phyloP scores from a whole-genome alignment of 192 early-diverging fungal species.

The Geosiphon pyriformis region DNA sequence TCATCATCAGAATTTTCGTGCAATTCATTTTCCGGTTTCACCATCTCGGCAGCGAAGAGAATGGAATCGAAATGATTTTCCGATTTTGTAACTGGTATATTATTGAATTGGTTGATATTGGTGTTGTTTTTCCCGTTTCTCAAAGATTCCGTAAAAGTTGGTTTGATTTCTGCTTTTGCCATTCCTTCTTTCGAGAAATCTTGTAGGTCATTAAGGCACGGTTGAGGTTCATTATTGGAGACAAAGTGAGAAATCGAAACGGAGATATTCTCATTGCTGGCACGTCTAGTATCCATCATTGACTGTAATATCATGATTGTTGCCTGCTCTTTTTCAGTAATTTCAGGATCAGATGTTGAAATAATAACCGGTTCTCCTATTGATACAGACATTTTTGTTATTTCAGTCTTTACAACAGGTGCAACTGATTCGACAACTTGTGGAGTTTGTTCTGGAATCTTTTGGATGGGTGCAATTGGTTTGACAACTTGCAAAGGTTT shows the following conservation, averaged over 20 bases:
- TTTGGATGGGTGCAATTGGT: background rate
- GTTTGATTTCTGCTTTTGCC: background rate
- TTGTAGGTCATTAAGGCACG: background rate
- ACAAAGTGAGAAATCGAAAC: too few species aligned
- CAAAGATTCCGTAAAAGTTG: background rate
- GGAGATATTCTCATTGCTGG: background rate
- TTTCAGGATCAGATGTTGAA: background rate
- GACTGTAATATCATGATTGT: constrained; percentile 2
- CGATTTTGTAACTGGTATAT: too few species aligned
- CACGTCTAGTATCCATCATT: background rate
- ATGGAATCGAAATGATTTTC: background rate
- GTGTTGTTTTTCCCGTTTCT: background rate
- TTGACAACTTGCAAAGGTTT: background rate
- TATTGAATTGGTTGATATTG: too few species aligned
- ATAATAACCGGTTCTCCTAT: too few species aligned
- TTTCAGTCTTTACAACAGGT: too few species aligned
- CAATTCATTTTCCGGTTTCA: background rate
- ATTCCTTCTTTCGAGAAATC: background rate
- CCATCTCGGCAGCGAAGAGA: background rate
- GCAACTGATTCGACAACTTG: background rate
- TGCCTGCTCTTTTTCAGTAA: constrained; percentile 3
- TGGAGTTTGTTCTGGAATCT: background rate
- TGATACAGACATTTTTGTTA: too few species aligned
- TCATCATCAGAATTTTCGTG: background rate
- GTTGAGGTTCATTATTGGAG: background rate